These are phyloP conservation scores for Strobilomyces confusus DNA, from an alignment of 768 basidiomycete species.

Conservation along the genomic window DNA sequence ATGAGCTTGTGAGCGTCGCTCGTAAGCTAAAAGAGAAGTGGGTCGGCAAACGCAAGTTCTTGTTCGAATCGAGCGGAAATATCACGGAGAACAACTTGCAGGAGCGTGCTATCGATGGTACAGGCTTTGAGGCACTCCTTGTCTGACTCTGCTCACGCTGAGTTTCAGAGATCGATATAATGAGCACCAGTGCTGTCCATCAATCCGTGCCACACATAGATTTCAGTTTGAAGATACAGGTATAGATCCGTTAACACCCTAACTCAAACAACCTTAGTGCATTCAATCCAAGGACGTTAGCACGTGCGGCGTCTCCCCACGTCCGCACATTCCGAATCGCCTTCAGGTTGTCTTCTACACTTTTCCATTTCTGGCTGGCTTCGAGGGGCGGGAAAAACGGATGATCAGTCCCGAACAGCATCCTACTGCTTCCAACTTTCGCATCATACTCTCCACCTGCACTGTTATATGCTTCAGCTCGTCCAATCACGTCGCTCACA, in stretches of 20 bases:
- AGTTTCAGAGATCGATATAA: conserved; percentile 81
- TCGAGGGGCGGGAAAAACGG: conserved; percentile 86
- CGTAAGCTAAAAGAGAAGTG: conserved; percentile 72
- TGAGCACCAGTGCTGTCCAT: conserved; percentile 88
- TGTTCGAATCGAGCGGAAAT: conserved; percentile 92
- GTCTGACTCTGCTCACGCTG: conserved; percentile 1
- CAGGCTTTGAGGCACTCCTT: conserved; percentile 15
- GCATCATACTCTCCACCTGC: conserved; percentile 30
- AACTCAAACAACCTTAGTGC: conserved; percentile 69
- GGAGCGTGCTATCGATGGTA: conserved; percentile 79
- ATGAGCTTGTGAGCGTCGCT: conserved; percentile 64
- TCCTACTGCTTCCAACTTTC: conserved; percentile 48
- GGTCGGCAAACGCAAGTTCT: conserved; percentile 75
- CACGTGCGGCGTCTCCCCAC: conserved; percentile 52
- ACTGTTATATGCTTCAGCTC: conserved; percentile 48
- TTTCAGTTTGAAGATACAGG: conserved; percentile 94
- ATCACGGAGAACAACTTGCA: conserved; percentile 86
- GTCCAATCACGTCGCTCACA: conserved; percentile 63
- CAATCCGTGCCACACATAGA: conserved; percentile 94
- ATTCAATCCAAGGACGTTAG: conserved; percentile 66
- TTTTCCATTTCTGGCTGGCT: conserved; percentile 69
- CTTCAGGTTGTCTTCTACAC: conserved; percentile 80
- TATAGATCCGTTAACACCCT: conserved; percentile 25
- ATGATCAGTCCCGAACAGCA: conserved; percentile 86
- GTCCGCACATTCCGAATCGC: conserved; percentile 50